Evolutionary conservation across 345 rosid genomes (phyloP).

Genomic region (Camelina hispida): DNA sequence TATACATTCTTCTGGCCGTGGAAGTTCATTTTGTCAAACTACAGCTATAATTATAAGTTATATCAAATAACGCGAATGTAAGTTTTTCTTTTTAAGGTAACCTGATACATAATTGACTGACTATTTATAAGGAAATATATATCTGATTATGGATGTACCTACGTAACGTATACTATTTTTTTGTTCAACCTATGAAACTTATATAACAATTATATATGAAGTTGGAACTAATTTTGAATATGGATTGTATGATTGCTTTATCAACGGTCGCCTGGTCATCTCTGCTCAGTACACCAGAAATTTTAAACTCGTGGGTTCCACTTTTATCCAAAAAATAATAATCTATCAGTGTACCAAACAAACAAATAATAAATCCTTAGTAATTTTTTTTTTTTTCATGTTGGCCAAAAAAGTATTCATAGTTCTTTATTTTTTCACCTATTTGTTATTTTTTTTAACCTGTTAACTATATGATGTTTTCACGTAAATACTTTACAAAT

Average conservation of each 20-base stretch:
- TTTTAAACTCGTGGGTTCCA: slow-evolving; percentile 34
- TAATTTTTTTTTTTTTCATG: not conserved
- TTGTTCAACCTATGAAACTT: not conserved
- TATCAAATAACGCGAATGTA: no score
- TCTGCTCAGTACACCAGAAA: slow-evolving; percentile 32
- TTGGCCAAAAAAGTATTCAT: no score
- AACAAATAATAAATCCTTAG: not conserved
- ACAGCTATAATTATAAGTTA: no score
- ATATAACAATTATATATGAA: not conserved
- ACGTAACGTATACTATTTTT: not conserved
- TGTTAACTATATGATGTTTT: no score
- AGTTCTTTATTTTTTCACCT: not conserved
- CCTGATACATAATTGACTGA: no score
- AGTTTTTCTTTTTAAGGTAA: no score
- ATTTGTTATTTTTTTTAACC: not conserved
- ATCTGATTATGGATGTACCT: not conserved
- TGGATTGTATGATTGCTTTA: slow-evolving; percentile 27
- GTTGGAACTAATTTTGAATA: slow-evolving; percentile 5
- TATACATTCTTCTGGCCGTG: no score
- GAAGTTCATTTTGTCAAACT: no score
- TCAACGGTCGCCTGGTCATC: slow-evolving; percentile 46
- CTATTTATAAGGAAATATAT: not conserved
- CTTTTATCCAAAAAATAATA: not conserved
- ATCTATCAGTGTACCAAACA: not conserved
- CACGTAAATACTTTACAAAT: no score